phyloP scores from a whole-genome alignment of 164 flowering plant genomes.

The Sextonia rubra region DNA sequence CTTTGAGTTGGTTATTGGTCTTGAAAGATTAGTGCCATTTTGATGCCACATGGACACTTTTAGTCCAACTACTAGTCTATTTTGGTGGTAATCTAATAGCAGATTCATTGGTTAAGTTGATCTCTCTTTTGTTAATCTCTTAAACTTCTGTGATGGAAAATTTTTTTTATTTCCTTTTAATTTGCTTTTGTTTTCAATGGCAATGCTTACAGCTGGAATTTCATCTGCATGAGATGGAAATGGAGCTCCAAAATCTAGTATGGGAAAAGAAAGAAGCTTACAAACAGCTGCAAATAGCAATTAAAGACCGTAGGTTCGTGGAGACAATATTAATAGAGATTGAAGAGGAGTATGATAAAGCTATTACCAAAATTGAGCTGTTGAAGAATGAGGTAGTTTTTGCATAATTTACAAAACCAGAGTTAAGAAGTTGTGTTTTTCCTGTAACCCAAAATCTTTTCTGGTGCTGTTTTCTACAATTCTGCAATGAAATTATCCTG shows the following conservation, averaged over 20 bases:
- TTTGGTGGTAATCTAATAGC: no score
- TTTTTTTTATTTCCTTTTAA: background rate
- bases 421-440: background rate
- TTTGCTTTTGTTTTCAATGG: background rate
- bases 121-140: no score
- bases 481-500: background rate
- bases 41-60: no score
- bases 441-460: background rate
- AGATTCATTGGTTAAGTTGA: no score
- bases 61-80: no score
- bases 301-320: slow-evolving; percentile 41
- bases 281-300: slow-evolving; percentile 30
- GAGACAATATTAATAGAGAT: slow-evolving; percentile 49
- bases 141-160: background rate
- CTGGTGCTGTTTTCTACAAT: background rate
- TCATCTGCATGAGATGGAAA: slow-evolving; percentile 40
- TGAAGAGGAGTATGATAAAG: slow-evolving; percentile 67
- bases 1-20: no score
- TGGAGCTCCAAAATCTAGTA: slow-evolving; percentile 46
- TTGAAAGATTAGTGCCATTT: no score
- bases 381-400: slow-evolving; percentile 46
- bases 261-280: slow-evolving; percentile 52
- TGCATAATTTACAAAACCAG: background rate
- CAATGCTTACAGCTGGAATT: slow-evolving; percentile 49
- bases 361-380: slow-evolving; percentile 42